Conservation (phyloP, 768 basidiomycete genomes). For the Rhizopogon rudus region DNA sequence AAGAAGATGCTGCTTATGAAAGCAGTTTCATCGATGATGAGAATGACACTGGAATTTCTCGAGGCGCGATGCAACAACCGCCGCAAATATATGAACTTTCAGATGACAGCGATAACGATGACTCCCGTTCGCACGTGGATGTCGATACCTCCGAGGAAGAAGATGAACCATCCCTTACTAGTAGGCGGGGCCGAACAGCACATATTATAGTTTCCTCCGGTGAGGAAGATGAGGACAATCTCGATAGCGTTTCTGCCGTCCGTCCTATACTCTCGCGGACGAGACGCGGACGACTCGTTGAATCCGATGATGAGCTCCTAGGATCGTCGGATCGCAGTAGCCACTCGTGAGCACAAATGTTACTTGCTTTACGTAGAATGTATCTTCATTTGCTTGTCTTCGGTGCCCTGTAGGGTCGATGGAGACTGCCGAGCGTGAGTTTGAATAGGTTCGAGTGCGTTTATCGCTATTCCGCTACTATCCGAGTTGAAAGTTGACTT, state of each 20-base stretch:
- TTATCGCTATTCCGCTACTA: no score
- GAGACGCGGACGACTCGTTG: conserved; percentile 6
- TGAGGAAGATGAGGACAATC: conserved; percentile 12
- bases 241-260: background rate
- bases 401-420: background rate
- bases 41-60: conserved; percentile 14
- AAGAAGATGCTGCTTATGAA: conserved; percentile 41
- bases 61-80: background rate
- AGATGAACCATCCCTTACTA: background rate
- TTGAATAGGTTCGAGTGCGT: no score
- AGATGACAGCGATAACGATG: conserved; percentile 11
- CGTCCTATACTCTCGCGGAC: background rate
- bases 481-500: no score
- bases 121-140: background rate
- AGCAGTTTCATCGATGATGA: conserved; percentile 56
- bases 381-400: background rate
- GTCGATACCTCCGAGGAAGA: conserved; percentile 9
- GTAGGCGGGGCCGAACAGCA: background rate
- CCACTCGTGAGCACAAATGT: conserved; percentile 1
- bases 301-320: conserved; percentile 17
- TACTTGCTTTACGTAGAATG: background rate
- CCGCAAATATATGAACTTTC: conserved; percentile 22
- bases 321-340: background rate
- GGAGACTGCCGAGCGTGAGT: no score
- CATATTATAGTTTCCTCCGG: conserved; percentile 12